A percentile compares a stretch with the other conserved stretches of the same genome.
Conservation (phyloP, 805 yeast genomes). For the Candida dendrica region DNA sequence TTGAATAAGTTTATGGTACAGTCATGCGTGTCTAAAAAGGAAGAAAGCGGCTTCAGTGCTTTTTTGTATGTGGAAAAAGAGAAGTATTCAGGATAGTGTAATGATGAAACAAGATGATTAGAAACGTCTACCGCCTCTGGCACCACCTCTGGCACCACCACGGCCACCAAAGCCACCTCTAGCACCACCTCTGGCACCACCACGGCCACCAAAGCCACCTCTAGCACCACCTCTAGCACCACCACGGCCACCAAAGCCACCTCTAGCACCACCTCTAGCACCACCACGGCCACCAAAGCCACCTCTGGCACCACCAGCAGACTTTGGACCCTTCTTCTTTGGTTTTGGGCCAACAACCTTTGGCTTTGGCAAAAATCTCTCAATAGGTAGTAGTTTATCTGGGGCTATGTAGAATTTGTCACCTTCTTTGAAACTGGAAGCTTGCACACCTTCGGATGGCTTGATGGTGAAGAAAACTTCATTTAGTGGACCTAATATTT, state of each 20-base stretch:
- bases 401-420: slow-evolving; percentile 94
- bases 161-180: slow-evolving; percentile 25
- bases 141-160: slow-evolving; percentile 32
- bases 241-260: slow-evolving; percentile 44
- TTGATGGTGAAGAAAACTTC: slow-evolving; percentile 97
- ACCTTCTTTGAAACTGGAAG: slow-evolving; percentile 87
- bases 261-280: slow-evolving; percentile 40
- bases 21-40: too few species aligned
- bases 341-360: slow-evolving; percentile 80
- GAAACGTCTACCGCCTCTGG: slow-evolving; percentile 23
- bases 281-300: slow-evolving; percentile 36
- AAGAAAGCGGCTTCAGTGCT: not conserved
- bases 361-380: slow-evolving; percentile 95
- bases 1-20: not conserved
- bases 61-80: too few species aligned
- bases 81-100: too few species aligned
- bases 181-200: slow-evolving; percentile 39
- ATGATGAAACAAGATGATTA: slow-evolving; percentile 14
- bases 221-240: slow-evolving; percentile 45
- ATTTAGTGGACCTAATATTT: slow-evolving; percentile 93
- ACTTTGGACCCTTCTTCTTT: slow-evolving; percentile 55
- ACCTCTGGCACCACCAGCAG: slow-evolving; percentile 44
- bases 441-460: slow-evolving; percentile 94
- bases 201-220: slow-evolving; percentile 37
- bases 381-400: slow-evolving; percentile 91